These are phyloP conservation scores for Hypoxylon trugodes DNA, from an alignment of 495 filamentous ascomycete genomes.

Conservation along the genomic window DNA sequence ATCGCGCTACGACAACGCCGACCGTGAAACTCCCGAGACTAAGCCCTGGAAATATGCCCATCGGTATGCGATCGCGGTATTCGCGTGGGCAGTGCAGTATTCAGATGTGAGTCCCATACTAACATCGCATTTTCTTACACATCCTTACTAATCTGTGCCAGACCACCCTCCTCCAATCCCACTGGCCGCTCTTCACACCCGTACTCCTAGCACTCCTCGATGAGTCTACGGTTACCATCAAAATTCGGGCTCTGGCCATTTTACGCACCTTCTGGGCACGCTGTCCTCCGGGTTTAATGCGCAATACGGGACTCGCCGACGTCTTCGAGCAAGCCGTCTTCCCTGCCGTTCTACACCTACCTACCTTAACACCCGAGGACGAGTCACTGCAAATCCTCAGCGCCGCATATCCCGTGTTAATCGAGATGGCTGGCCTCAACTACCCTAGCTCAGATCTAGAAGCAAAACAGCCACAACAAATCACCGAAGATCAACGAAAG, in stretches of 20 bases:
- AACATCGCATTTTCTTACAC: not conserved
- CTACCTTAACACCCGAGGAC: conserved; percentile 76
- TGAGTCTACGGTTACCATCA: conserved; percentile 59
- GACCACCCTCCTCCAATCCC: conserved; percentile 40
- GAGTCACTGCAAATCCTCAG: conserved; percentile 72
- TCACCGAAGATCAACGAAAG: conserved; percentile 41
- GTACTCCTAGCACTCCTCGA: conserved; percentile 83
- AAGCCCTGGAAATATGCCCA: conserved; percentile 81
- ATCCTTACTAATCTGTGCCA: conserved; percentile 6
- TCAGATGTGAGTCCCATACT: conserved; percentile 57
- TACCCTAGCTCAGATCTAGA: not conserved
- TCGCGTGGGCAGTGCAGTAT: conserved; percentile 70
- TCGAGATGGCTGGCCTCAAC: conserved; percentile 61
- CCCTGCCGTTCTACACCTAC: conserved; percentile 77
- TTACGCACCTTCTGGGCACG: conserved; percentile 68
- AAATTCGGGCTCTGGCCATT: conserved; percentile 66
- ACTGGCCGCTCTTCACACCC: conserved; percentile 87
- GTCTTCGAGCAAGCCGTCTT: conserved; percentile 83
- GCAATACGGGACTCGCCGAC: conserved; percentile 74
- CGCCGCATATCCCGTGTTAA: conserved; percentile 72
- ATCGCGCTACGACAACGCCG: conserved; percentile 45
- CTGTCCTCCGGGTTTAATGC: conserved; percentile 64
- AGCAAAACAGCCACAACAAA: not conserved
- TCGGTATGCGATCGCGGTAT: conserved; percentile 66
- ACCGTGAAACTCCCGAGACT: conserved; percentile 57